Evolutionary conservation across 345 rosid species (phyloP).

Genomic region (Citrus reticulata): DNA sequence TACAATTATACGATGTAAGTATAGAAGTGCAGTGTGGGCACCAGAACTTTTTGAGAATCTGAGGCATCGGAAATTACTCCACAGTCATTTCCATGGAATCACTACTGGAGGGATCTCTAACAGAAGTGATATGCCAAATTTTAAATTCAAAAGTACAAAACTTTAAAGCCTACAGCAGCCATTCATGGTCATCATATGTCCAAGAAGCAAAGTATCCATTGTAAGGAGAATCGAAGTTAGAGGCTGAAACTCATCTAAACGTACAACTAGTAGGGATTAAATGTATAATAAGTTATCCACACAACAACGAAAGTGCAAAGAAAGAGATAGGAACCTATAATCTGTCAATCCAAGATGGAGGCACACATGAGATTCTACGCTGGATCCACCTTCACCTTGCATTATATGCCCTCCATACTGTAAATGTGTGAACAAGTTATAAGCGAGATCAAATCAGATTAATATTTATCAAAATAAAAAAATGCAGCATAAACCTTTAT

Average conservation of each 20-base stretch:
- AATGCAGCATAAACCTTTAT: neutral
- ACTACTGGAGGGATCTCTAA: neutral
- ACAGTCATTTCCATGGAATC: neutral
- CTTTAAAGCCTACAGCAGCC: neutral
- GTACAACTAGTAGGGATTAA: neutral
- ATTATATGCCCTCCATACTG: conserved; percentile 72
- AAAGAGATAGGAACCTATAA: conserved; percentile 51
- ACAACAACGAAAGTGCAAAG: neutral
- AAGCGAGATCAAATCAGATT: neutral
- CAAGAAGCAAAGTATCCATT: neutral
- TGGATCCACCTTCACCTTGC: conserved; percentile 33
- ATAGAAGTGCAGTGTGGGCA: neutral
- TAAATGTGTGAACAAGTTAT: conserved; percentile 11
- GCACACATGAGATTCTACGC: conserved; percentile 35
- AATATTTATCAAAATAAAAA: neutral
- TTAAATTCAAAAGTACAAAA: neutral
- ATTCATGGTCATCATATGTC: neutral
- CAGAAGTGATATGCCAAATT: neutral
- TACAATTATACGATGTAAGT: neutral
- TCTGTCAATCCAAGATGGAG: conserved; percentile 87
- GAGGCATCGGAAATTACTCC: neutral
- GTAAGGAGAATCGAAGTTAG: neutral
- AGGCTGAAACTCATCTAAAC: neutral
- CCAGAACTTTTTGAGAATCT: neutral
- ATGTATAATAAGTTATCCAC: neutral